A percentile compares a stretch with the other conserved stretches of the same genome.
These are phyloP conservation scores for Auricularia heimuer DNA, from an alignment of 768 basidiomycete genomes.

Conservation along the genomic window DNA sequence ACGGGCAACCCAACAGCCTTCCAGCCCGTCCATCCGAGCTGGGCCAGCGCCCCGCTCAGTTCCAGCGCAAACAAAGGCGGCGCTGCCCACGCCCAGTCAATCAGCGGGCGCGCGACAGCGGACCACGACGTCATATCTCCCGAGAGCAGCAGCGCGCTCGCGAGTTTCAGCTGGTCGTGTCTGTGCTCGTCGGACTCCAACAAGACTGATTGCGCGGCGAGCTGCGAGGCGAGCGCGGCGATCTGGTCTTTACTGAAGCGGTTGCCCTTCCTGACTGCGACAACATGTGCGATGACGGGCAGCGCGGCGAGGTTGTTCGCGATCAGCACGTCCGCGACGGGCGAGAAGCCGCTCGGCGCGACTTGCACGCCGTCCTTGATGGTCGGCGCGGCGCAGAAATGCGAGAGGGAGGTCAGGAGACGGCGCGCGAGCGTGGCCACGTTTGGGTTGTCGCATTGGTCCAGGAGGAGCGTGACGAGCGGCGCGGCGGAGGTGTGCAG, in stretches of 20 bases:
- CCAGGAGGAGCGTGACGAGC: constrained; percentile 49
- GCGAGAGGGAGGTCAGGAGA: constrained; percentile 67
- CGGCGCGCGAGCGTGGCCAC: constrained; percentile 50
- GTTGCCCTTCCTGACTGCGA: constrained; percentile 62
- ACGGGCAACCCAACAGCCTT: constrained; percentile 54
- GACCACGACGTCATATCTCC: constrained; percentile 33
- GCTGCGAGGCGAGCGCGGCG: constrained; percentile 3
- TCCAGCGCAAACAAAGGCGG: constrained; percentile 44
- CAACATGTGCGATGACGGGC: constrained; percentile 46
- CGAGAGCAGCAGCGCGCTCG: constrained; percentile 26
- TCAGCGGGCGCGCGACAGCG: not conserved
- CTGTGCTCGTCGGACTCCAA: too few species aligned
- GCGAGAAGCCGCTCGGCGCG: constrained; percentile 49
- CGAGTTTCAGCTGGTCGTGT: not conserved
- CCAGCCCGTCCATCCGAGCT: constrained; percentile 70
- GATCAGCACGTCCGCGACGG: constrained; percentile 45
- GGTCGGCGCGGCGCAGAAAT: constrained; percentile 52
- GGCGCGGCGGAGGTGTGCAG: constrained; percentile 67
- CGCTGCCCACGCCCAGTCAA: not conserved
- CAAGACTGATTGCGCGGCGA: not conserved
- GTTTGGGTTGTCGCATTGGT: constrained; percentile 26
- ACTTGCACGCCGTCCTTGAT: not conserved
- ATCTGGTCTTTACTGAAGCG: constrained; percentile 40
- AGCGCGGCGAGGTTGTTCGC: constrained; percentile 21
- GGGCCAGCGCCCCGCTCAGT: constrained; percentile 51